These are phyloP conservation scores for Thermochaetoides thermophila DNA, from an alignment of 495 filamentous ascomycete genomes.

Conservation along the genomic window DNA sequence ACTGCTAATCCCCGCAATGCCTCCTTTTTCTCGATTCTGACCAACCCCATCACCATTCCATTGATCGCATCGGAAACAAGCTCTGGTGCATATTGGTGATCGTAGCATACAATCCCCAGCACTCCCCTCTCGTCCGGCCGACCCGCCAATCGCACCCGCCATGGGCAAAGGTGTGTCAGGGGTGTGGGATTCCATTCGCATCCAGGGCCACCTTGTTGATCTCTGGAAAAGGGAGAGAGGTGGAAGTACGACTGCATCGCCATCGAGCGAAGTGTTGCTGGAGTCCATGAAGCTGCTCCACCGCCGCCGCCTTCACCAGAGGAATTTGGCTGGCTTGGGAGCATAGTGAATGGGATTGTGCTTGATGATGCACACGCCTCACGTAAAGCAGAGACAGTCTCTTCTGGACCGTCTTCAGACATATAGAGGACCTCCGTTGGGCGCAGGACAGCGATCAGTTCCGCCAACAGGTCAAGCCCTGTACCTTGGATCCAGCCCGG, in stretches of 20 bases:
- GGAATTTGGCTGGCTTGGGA: slow-evolving; percentile 47
- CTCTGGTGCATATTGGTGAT: slow-evolving; percentile 25
- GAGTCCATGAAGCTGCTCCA: slow-evolving; percentile 49
- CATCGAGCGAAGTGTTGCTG: slow-evolving; percentile 60
- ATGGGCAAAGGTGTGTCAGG: slow-evolving; percentile 24
- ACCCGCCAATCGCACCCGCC: slow-evolving; percentile 27
- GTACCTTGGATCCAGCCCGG: slow-evolving; percentile 72
- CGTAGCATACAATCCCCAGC: slow-evolving; percentile 31
- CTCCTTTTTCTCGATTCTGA: slow-evolving; percentile 19
- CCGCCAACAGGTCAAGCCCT: slow-evolving; percentile 53
- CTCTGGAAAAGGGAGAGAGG: too few relatives aligned
- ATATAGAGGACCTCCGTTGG: slow-evolving; percentile 58
- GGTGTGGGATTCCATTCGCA: slow-evolving; percentile 29
- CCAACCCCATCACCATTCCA: slow-evolving; percentile 27
- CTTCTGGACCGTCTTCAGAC: slow-evolving; percentile 51
- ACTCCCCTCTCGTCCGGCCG: slow-evolving; percentile 18
- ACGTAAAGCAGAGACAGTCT: slow-evolving; percentile 45
- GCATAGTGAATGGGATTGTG: slow-evolving; percentile 21
- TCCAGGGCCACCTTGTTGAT: too few relatives aligned
- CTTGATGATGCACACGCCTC: slow-evolving; percentile 16
- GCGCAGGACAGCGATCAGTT: slow-evolving; percentile 36
- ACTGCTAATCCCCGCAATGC: slow-evolving; percentile 17
- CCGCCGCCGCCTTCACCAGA: too few relatives aligned
- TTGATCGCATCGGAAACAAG: slow-evolving; percentile 30
- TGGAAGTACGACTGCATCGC: slow-evolving; percentile 73